Percentiles rank a stretch among this genome's conserved stretches.
Conservation (phyloP, 495 filamentous ascomycete species). For the Xylaria castorea region DNA sequence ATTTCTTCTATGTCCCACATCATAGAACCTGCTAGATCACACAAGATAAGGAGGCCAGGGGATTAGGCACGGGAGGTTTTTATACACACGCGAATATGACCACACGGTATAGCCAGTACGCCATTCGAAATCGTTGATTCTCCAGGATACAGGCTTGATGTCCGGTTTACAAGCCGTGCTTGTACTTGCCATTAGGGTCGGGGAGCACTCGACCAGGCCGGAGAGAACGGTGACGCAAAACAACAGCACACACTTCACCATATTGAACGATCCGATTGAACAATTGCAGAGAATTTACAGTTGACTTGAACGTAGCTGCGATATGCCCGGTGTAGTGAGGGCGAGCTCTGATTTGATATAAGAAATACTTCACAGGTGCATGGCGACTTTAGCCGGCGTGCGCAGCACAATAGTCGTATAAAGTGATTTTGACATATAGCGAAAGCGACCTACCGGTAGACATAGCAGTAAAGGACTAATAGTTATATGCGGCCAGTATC, state of each 20-base stretch:
- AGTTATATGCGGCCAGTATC: not conserved
- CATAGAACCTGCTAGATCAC: too few relatives aligned
- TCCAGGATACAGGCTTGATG: not conserved
- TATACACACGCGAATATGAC: too few relatives aligned
- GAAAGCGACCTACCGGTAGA: not conserved
- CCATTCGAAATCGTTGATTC: constrained; percentile 11
- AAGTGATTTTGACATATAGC: not conserved
- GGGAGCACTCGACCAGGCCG: not conserved
- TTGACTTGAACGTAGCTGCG: not conserved
- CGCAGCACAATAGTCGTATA: not conserved
- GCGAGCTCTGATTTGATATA: not conserved
- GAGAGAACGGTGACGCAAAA: not conserved
- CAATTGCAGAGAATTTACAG: not conserved
- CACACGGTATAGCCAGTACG: constrained; percentile 6
- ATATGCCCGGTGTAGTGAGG: not conserved
- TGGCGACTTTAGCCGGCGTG: constrained; percentile 5
- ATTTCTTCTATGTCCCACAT: too few relatives aligned
- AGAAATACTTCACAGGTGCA: not conserved
- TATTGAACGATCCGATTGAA: not conserved
- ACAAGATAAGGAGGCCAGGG: too few relatives aligned
- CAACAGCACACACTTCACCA: not conserved
- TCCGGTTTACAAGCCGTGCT: not conserved
- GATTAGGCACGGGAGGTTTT: too few relatives aligned
- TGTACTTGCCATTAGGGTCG: not conserved
- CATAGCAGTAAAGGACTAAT: not conserved